Base-by-base conservation (phyloP, 1,139 yeast genomes). In the Geotrichum fermentans region DNA sequence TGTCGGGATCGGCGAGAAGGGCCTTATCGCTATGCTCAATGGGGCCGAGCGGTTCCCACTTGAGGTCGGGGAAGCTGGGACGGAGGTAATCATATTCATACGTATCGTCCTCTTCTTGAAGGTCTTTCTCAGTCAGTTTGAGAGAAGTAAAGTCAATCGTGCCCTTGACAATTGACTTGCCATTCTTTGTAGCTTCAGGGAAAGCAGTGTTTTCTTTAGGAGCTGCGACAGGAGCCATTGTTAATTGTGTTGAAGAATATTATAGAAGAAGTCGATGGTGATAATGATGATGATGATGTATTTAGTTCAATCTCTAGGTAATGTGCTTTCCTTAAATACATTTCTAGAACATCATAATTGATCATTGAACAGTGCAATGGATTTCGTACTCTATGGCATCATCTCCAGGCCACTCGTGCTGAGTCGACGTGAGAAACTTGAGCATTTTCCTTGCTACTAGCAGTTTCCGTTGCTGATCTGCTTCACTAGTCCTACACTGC, bases 61-160 rank as follows among this genome's bases (percentile, higher is more conserved):
- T 57, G 52, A 63, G 21, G 30, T 67, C 67, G 2, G 71, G 70
- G 53, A 58, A 66, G 0, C 52, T 47, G 2, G 70, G 69, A 5
- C 56, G 61, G 40, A 67, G 43, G 37, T 16, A 21, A 40, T 47
- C 44, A 21, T 21, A 47, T 21, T 47, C 43, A 16, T 47, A 47
- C 4, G 24, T 37, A 10, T 41, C 36, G 21, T 47, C 43, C 21
- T 47, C 45, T n/a, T 37, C 24, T 18, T 47, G 24, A 14, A 41
- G 43, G 4, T 21, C 35, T 22, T 47, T 43, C 10, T 36, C 39
- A n/a, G 21, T 17, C 14, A 41, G 34, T 32, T 37, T 47, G 4
- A 47, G 26, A 17, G 50, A 34, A 3, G 43, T 29, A 30, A 36
- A 42, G 43, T 47, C 42, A 16, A 47, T 17, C 18, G 41, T 47